Base-by-base conservation (phyloP, 2,329 filamentous ascomycete genomes). In the Aspergillus hiratsukae region DNA sequence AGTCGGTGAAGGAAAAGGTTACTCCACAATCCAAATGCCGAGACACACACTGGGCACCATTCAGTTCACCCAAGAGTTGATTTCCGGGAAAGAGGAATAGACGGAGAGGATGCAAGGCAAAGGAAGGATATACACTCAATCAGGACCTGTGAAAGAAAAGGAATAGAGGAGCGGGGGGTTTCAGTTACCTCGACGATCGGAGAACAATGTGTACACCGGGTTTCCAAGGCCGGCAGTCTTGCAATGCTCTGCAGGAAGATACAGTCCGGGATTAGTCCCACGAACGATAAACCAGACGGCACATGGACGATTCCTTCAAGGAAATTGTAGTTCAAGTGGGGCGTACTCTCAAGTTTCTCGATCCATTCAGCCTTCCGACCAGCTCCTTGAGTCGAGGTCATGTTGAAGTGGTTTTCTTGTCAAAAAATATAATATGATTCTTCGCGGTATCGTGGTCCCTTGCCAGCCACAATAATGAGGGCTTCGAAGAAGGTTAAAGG, bases 151-250 rank as follows among this genome's bases (percentile, higher is more conserved):
- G 51, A 51, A 50, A 51, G 52, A 52, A 57, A 64, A 58, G 64
- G 61, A 57, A 37, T 37, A 14, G 58, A 57, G 57, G 21, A 52
- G 52, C 57, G 58, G 58, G 40, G 51, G 55, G 56, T 48, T 62
- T 56, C 21, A 46, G 57, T 37, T 80, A 89, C 87, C 87, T 82
- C 88, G 82, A 70, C 87, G 83, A 73, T 91, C 88, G 65, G 88
- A 91, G 52, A 89, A 82, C 64, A 89, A 84, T 68, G 87, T 84
- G 71, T 87, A 91, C 53, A 83, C 75, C 7, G 87, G 87, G 50
- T 77, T 72, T 46, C 75, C 72, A 43, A 84, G 69, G 58, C 83
- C 80, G 54, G 76, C 76, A 58, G 78, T 76, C 55, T 77, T 80
- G 70, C 86, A 89, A 61, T 81, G 78, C 55, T 82, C 86, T 88